Base-by-base conservation (phyloP, 306 rosid genomes). In the Prunus fruticosa region DNA sequence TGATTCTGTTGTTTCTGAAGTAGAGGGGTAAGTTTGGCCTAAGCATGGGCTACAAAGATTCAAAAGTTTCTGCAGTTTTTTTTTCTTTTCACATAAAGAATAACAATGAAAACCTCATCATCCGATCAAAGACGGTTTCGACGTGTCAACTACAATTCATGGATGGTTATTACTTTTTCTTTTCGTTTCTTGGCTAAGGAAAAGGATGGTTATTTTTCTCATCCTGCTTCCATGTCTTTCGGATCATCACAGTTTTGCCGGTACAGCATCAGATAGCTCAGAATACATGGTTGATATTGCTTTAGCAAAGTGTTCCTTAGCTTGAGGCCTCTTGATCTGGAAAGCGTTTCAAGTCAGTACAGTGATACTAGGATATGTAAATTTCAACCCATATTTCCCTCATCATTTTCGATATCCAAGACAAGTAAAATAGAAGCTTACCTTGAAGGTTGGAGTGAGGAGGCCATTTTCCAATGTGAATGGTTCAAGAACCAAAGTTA, bases 361-460 rank as follows among this genome's bases (percentile, higher is more conserved):
- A 76, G 51, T 46, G 22, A 71, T 64, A 73, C 38, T 34, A 43
- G 18, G 51, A 38, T 13, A 49, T 49, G 53, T 13, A 52, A 23
- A 2, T 38, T 38, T 38, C 43, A 38, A 38, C 43, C 43, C 43
- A 38, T 38, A 38, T 38, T 38, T 38, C 43, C 43, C 9, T 38
- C 43, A 38, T 6, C 43, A 2, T 38, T 38, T 38, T 38, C 2
- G 0, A 38, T 38, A 7, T 38, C 2, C 43, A 38, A 38, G 43
- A 38, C 72, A 53, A 25, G 20, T 1, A 64, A 53, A 63, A 41
- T 8, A 19, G 49, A 67, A 23, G 64, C 86, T 82, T 82, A 68
- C 98, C 96, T 93, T 93, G 75, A 87, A 88, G 15, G 98, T 93
- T 30, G 98, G 98, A 61, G 98, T 93, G 53, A 89, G 87, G 65